Evolutionary conservation across 306 rosid species (phyloP).

Genomic region (Cyamopsis tetragonoloba): DNA sequence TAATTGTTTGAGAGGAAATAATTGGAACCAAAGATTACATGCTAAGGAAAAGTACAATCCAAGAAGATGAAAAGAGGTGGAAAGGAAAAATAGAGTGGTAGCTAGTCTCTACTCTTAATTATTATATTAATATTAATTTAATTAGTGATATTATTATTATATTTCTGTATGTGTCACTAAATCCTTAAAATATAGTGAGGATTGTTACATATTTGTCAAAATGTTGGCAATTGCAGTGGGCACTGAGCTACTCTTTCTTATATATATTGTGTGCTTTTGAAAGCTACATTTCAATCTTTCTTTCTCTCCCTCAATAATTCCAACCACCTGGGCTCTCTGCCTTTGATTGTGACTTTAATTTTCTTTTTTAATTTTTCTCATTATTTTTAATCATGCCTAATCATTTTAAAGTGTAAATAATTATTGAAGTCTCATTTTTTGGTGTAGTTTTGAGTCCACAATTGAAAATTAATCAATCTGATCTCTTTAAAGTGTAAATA

Average conservation of each 20-base stretch:
- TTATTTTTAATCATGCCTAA: not conserved
- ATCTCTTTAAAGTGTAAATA: no score
- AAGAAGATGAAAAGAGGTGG: slow-evolving; percentile 29
- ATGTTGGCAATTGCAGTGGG: slow-evolving; percentile 24
- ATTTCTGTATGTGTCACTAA: slow-evolving; percentile 33
- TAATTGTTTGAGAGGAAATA: slow-evolving; percentile 26
- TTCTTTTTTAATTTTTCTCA: slow-evolving; percentile 11
- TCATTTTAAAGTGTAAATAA: no score
- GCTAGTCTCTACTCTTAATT: no score
- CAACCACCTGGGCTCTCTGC: slow-evolving; percentile 48
- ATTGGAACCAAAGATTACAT: slow-evolving; percentile 43
- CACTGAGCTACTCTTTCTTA: slow-evolving; percentile 10
- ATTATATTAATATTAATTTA: no score
- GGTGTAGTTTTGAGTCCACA: no score
- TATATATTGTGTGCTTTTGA: slow-evolving; percentile 42
- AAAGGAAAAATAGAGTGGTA: slow-evolving; percentile 12
- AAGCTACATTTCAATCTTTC: slow-evolving; percentile 58
- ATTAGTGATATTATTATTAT: no score
- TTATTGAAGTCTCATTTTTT: no score
- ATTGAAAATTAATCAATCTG: no score
- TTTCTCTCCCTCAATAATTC: slow-evolving; percentile 54
- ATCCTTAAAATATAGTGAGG: slow-evolving; percentile 32
- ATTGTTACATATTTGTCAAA: slow-evolving; percentile 40
- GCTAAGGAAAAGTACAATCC: slow-evolving; percentile 37
- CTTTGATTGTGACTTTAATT: slow-evolving; percentile 44